These are phyloP conservation scores for Trichoderma atrobrunneum DNA, from an alignment of 2,329 filamentous ascomycete genomes.

Conservation along the genomic window DNA sequence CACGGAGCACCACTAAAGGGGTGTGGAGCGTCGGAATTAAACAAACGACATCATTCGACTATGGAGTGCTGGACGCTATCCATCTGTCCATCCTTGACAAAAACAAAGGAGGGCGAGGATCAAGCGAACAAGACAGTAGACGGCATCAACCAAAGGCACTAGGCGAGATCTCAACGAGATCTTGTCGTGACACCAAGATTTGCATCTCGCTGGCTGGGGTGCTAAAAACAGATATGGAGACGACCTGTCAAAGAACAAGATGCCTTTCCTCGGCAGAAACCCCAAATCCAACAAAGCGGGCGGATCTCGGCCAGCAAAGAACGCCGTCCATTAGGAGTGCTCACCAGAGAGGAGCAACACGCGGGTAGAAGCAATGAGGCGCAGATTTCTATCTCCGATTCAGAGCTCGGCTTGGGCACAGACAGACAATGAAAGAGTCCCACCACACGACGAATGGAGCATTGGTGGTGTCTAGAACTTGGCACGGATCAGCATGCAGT, in stretches of 20 bases:
- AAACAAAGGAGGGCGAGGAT: not conserved
- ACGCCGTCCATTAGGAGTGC: not conserved
- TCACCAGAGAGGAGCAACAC: not conserved
- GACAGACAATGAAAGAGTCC: not conserved
- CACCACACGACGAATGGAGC: slow-evolving; percentile 1
- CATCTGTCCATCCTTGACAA: not conserved
- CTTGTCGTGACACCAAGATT: not conserved
- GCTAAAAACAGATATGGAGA: not conserved
- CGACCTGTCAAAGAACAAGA: not conserved
- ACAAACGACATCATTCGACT: not conserved
- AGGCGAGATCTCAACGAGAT: not conserved
- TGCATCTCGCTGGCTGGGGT: not conserved
- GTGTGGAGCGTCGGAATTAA: not conserved
- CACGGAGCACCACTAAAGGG: not conserved
- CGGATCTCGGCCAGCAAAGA: not conserved
- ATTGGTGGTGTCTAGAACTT: not conserved
- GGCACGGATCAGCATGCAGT: not conserved
- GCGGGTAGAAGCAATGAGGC: not conserved
- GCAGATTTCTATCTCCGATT: slow-evolving; percentile 3
- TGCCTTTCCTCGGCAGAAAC: not conserved
- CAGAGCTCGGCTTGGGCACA: not conserved
- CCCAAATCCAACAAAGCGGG: not conserved
- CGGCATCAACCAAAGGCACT: not conserved
- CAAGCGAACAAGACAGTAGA: not conserved
- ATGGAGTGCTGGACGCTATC: not conserved